Evolutionary conservation across 306 rosid species (phyloP).

Genomic region (Prinsepia uniflora): DNA sequence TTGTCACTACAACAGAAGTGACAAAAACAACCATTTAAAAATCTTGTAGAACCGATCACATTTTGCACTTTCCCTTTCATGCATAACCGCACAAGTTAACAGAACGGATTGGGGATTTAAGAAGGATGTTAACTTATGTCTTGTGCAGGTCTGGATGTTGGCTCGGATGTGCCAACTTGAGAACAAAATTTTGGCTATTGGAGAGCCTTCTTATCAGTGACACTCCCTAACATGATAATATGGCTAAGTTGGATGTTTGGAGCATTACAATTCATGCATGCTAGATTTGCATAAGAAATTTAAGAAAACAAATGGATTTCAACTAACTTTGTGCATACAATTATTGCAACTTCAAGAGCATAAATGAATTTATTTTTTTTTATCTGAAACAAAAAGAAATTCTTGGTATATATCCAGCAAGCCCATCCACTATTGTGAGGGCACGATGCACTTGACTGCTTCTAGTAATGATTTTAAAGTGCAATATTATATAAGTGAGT

Average conservation of each 20-base stretch:
- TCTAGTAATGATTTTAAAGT: neutral
- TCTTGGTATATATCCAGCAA: neutral
- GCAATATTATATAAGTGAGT: neutral
- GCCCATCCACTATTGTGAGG: neutral
- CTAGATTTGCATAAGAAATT: too few species aligned
- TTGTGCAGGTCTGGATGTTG: too few species aligned
- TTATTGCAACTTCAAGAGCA: too few species aligned
- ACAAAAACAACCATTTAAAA: neutral
- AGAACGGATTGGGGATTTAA: neutral
- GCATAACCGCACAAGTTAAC: slow-evolving; percentile 3
- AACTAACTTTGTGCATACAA: too few species aligned
- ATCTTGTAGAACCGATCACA: neutral
- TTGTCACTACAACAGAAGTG: neutral
- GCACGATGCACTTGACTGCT: neutral
- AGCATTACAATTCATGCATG: too few species aligned
- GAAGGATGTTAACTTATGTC: slow-evolving; percentile 13
- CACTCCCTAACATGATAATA: too few species aligned
- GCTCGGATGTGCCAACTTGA: too few species aligned
- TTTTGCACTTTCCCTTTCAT: neutral
- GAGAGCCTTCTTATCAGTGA: too few species aligned
- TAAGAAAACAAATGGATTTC: too few species aligned
- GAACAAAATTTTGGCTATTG: too few species aligned
- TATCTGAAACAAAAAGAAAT: neutral
- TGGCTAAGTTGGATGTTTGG: too few species aligned
- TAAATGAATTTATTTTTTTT: neutral